Base-by-base conservation (phyloP, 169 alveolate genomes). In the Haemoproteus tartakovskyi region DNA sequence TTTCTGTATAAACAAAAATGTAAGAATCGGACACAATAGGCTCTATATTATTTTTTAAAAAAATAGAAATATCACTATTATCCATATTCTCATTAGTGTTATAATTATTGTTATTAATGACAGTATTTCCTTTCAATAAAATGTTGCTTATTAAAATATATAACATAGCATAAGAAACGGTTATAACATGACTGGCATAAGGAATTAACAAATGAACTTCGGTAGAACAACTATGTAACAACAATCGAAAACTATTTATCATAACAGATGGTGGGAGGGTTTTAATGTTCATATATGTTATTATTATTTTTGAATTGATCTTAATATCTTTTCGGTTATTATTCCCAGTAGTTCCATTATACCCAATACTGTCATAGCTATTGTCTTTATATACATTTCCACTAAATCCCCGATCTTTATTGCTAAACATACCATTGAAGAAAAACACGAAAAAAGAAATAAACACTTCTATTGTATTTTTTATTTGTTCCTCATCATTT, bases 201-300 rank as follows among this genome's bases (percentile, higher is more conserved):
- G 29, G 24, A 14, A 74, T 64, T 22, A 74, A 29, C n/a, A 30
- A 27, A 8, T 74, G 78, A 24, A 74, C 30, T 40, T 74, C 59
- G n/a, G 22, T 6, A 27, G 59, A 27, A 19, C 60, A 74, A 21
- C 29, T 29, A 45, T 74, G 84, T 18, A 74, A 45, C 8, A 57
- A 33, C 5, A 45, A 45, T 56, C 84, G 45, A 51, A 74, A 74
- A 26, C 84, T 74, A 56, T 51, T 74, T 56, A 74, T 74, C 29
- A 74, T 14, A n/a, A 6, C 51, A 50, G 29, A 51, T 48, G 54
- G 36, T 3, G 84, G 84, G 22, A 74, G 1, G 6, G 22, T 45
- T 37, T 27, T 74, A 11, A 56, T 5, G 18, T 30, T 59, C 11
- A 12, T 30, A 60, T 74, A 56, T 26, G 41, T 74, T 30, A 74